Base-by-base conservation (phyloP, 441 rosid genomes). In the Pelargonium cotyledonis region DNA sequence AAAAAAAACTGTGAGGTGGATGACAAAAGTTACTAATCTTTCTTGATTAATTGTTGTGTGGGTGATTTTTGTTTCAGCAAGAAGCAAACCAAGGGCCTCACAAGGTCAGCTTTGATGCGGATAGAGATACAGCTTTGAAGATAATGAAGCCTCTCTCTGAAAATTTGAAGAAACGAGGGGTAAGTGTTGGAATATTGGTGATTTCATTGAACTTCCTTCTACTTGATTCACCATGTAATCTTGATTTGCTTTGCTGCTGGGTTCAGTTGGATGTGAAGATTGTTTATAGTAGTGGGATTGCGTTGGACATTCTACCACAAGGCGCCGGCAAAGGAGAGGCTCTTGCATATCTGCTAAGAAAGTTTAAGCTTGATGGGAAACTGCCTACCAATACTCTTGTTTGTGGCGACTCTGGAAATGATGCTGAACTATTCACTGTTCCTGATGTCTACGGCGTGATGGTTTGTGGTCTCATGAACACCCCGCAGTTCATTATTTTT, bases 311-410 rank as follows among this genome's bases (percentile, higher is more conserved):
- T 63, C 83, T 94, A 55, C 92, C 99, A 62, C 92, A 86, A 87
- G 96, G 97, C 79, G 97, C 96, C n/a, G 99, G 99, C 23, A 94
- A 94, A 83, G 99, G 99, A 65, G 97, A 91, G 82, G 99, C 97
- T 69, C 94, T 91, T 69, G 92, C 95, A 0, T 91, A 89, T 82
- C 78, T 94, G 67, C 86, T 84, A 14, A 76, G 82, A 77, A 91
- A 94, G 81, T 86, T 94, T 18, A 88, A 82, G 79, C 58, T 73
- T 66, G 91, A 83, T 73, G 88, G 91, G 70, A 87, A 81, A 72
- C 81, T 79, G 46, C 97, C 96, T 38, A 60, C 43, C 26, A 89
- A 80, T 72, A 94, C 97, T 65, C 93, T 94, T 84, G 97, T 76
- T 64, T 89, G 97, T 76, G 97, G 97, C 8, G 97, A 91, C 80